phyloP scores from a whole-genome alignment of 768 basidiomycete genomes.

The Psilocybe subaeruginosa region DNA sequence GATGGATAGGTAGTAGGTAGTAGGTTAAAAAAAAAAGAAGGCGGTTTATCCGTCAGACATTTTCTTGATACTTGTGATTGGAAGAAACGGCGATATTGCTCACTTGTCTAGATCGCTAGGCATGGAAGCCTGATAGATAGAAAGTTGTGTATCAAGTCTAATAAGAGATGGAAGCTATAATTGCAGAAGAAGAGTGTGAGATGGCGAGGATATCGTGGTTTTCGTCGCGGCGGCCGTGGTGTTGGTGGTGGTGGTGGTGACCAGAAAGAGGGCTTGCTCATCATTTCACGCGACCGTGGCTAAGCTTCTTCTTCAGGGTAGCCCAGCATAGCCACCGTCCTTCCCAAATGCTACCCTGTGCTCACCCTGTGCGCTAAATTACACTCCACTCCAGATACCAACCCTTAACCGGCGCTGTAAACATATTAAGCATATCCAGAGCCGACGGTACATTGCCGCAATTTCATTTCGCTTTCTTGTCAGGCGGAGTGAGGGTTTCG shows the following conservation, averaged over 20 bases:
- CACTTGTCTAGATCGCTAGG: slow-evolving; percentile 62
- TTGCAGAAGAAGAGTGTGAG: background rate
- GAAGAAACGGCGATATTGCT: slow-evolving; percentile 26
- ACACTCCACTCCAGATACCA: background rate
- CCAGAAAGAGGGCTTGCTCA: slow-evolving; percentile 1
- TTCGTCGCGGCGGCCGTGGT: background rate
- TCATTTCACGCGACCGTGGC: slow-evolving; percentile 6
- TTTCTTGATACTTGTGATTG: too few relatives aligned
- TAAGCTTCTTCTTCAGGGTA: background rate
- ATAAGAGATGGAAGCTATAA: too few relatives aligned
- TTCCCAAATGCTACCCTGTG: background rate
- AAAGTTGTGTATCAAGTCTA: too few relatives aligned
- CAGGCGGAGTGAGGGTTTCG: too few relatives aligned
- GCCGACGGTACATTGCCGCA: background rate
- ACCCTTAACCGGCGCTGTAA: background rate
- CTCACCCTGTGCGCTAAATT: background rate
- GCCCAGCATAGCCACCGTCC: slow-evolving; percentile 10
- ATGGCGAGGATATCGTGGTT: background rate
- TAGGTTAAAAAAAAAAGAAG: background rate
- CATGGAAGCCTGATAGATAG: slow-evolving; percentile 25
- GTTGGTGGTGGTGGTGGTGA: slow-evolving; percentile 13
- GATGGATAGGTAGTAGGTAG: background rate
- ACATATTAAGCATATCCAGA: background rate
- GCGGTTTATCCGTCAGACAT: background rate
- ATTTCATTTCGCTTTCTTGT: background rate